A percentile compares a stretch with the other conserved stretches of the same genome.
Evolutionary conservation across 202 grass and related monocot genomes (phyloP).

Genomic region (Schoenoplectus triqueter): DNA sequence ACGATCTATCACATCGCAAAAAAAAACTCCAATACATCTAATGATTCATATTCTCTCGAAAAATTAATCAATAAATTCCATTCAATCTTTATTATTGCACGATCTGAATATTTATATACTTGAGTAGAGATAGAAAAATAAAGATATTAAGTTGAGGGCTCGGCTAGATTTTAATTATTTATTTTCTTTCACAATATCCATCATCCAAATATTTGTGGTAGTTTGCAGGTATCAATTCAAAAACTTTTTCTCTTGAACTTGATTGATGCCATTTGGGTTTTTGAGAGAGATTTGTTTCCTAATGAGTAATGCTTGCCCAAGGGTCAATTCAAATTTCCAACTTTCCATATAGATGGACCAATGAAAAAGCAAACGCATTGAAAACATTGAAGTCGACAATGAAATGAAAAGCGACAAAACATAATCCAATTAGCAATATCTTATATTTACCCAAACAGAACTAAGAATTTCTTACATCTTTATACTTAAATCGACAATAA

Average conservation of each 20-base stretch:
- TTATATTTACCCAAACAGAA: neutral
- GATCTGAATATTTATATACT: too few relatives aligned
- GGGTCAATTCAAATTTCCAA: constrained; percentile 9
- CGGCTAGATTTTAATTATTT: neutral
- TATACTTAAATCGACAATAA: neutral
- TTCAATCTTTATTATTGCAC: too few relatives aligned
- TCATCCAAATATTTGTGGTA: neutral
- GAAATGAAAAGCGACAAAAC: too few relatives aligned
- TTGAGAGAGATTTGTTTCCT: neutral
- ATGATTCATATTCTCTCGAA: too few relatives aligned
- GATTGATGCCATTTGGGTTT: neutral
- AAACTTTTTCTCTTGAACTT: too few relatives aligned
- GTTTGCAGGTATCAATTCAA: neutral
- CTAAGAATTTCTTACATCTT: neutral
- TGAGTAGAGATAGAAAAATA: neutral
- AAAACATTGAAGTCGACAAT: neutral
- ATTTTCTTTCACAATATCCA: neutral
- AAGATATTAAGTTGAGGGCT: neutral
- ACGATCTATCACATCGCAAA: too few relatives aligned
- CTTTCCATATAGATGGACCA: neutral
- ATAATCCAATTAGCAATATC: too few relatives aligned
- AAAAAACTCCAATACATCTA: too few relatives aligned
- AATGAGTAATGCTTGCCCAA: neutral
- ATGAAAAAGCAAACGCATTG: neutral
- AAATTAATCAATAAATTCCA: too few relatives aligned